Conservation (phyloP, 495 filamentous ascomycete species). For the Trichocladium antarcticum region DNA sequence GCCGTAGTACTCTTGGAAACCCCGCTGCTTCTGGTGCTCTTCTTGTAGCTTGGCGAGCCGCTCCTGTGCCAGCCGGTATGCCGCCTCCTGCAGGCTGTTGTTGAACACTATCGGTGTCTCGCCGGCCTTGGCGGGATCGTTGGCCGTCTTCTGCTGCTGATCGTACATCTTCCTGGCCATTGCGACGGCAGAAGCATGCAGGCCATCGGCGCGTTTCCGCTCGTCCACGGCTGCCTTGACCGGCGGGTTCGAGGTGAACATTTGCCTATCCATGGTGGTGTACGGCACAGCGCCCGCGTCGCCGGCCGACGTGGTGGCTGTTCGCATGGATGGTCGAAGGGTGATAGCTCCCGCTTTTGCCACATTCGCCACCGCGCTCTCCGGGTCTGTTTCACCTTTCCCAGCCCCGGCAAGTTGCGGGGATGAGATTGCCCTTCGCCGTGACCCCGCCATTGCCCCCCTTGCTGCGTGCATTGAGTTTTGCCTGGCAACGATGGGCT, state of each 20-base stretch:
- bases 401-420: constrained; percentile 40
- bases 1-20: constrained; percentile 64
- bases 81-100: constrained; percentile 61
- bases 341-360: constrained; percentile 55
- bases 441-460: constrained; percentile 52
- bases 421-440: constrained; percentile 56
- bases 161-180: constrained; percentile 84
- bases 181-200: constrained; percentile 70
- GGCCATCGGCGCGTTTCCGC: constrained; percentile 52
- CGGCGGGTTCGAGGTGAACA: constrained; percentile 68
- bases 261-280: constrained; percentile 45
- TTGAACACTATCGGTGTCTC: constrained; percentile 30
- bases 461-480: constrained; percentile 61
- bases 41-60: constrained; percentile 69
- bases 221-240: constrained; percentile 64
- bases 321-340: constrained; percentile 32
- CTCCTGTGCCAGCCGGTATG: constrained; percentile 72
- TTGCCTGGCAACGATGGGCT: constrained; percentile 25
- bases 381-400: constrained; percentile 45
- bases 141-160: constrained; percentile 47
- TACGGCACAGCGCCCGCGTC: constrained; percentile 34
- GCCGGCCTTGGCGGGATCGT: constrained; percentile 27
- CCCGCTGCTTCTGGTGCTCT: constrained; percentile 45
- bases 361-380: constrained; percentile 51
- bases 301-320: constrained; percentile 18